Base-by-base conservation (phyloP, 129 eudicot species). In the Flaveria brownii region DNA sequence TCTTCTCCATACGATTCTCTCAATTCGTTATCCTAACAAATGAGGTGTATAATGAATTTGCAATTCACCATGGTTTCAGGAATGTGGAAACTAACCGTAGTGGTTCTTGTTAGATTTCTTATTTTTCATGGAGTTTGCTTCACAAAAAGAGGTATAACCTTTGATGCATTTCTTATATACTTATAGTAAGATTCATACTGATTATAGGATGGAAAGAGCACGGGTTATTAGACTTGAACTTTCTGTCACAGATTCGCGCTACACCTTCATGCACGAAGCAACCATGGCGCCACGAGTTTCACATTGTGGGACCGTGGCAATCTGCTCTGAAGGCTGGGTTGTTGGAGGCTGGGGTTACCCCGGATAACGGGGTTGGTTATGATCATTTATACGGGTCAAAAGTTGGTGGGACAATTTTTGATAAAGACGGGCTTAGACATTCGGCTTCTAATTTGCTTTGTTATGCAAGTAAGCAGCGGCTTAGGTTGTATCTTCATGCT, bases 301-400 rank as follows among this genome's bases (percentile, higher is more conserved):
- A 94, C 3, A 79, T 88, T 77, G 62, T 88, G 78, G 67, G 49
- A 69, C 77, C 68, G 81, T 91, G 97, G 97, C 97, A 91, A 78
- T 41, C 88, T 5, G 89, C 91, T 22, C 78, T 91, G 18, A 80
- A 86, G 43, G 85, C 84, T 11, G 91, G 97, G 14, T 41, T 90
- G 67, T 14, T 91, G 23, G 77, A 86, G 43, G 85, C 86, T 15
- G 91, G 97, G n/a, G 82, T 91, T 9, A 1, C 51, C 23, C 97
- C 91, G 1, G 42, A 78, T 61, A 88, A 88, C 69, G 93, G 93
- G 10, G 86, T 91, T 51, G 85, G 88, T 1, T 84, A 79, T 62
- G 93, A 88, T 36, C 96, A 90, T 74, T 22, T 88, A 17, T 6
- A 57, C 9, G 93, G 94, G 60, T 82, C 91, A 4, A 91, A 91